Evolutionary conservation across 768 basidiomycete species (phyloP).

Genomic region (Clitopilus hobsonii): DNA sequence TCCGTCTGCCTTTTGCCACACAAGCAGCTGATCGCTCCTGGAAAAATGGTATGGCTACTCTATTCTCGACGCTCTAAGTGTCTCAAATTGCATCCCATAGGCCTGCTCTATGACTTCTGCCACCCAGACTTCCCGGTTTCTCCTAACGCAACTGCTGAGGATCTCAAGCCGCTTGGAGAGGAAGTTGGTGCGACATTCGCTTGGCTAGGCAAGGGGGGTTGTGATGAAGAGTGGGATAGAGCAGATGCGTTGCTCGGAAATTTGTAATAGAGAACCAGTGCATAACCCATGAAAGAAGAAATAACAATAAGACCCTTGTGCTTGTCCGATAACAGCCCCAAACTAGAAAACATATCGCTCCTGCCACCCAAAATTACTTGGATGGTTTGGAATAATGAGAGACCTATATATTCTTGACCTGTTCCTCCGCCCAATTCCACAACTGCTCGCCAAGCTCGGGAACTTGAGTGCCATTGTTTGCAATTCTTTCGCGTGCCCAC

Average conservation of each 20-base stretch:
- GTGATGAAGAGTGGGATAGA: slow-evolving; percentile 13
- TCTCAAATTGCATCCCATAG: neutral
- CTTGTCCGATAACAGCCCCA: neutral
- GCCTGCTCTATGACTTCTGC: slow-evolving; percentile 11
- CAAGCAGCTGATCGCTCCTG: slow-evolving; percentile 11
- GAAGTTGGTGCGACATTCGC: slow-evolving; percentile 12
- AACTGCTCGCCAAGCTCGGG: slow-evolving; percentile 26
- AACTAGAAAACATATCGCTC: neutral
- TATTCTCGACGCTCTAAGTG: neutral
- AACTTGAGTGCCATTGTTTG: slow-evolving; percentile 18
- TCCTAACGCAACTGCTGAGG: neutral
- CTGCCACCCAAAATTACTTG: neutral
- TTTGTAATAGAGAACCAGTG: no score
- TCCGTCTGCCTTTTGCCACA: slow-evolving; percentile 13
- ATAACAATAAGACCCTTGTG: no score
- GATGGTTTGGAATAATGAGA: neutral
- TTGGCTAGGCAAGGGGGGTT: slow-evolving; percentile 16
- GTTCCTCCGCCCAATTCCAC: slow-evolving; percentile 41
- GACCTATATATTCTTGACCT: slow-evolving; percentile 21
- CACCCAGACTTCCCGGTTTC: slow-evolving; percentile 10
- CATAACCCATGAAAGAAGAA: no score
- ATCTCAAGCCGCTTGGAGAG: slow-evolving; percentile 7
- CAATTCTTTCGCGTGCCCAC: slow-evolving; percentile 32
- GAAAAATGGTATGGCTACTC: slow-evolving; percentile 9
- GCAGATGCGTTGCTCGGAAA: slow-evolving; percentile 11